A percentile compares a stretch with the other conserved stretches of the same genome.
Conservation (phyloP, 306 rosid species). For the Delonix regia region DNA sequence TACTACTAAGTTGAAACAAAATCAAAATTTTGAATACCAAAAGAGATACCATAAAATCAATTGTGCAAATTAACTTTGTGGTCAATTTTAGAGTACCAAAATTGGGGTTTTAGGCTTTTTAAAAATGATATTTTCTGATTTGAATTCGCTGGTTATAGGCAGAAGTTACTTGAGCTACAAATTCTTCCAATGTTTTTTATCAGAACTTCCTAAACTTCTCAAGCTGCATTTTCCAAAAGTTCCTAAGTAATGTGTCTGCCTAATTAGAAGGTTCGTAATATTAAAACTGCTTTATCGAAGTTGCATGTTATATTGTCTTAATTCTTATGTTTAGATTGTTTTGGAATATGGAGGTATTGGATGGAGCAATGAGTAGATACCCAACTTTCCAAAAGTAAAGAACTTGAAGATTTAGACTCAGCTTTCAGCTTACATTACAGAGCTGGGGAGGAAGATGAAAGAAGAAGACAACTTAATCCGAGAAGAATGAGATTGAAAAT, state of each 20-base stretch:
- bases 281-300: too few species aligned
- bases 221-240: slow-evolving; percentile 91
- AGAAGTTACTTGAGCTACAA: background rate
- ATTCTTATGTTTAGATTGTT: too few species aligned
- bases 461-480: too few species aligned
- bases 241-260: slow-evolving; percentile 47
- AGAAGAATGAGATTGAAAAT: too few species aligned
- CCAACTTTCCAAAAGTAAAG: too few species aligned
- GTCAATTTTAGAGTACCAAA: background rate
- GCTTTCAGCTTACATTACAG: too few species aligned
- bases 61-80: background rate
- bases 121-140: background rate
- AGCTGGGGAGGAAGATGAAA: too few species aligned
- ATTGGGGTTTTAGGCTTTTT: background rate
- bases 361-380: too few species aligned
- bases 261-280: too few species aligned
- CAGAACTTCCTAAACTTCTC: slow-evolving; percentile 82
- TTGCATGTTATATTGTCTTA: too few species aligned
- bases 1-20: background rate
- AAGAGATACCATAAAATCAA: background rate
- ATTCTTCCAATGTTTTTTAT: background rate
- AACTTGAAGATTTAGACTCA: too few species aligned
- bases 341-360: too few species aligned
- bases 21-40: background rate
- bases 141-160: background rate